Evolutionary conservation across 73 alveolate genomes (phyloP).

Genomic region (Stentor coeruleus): DNA sequence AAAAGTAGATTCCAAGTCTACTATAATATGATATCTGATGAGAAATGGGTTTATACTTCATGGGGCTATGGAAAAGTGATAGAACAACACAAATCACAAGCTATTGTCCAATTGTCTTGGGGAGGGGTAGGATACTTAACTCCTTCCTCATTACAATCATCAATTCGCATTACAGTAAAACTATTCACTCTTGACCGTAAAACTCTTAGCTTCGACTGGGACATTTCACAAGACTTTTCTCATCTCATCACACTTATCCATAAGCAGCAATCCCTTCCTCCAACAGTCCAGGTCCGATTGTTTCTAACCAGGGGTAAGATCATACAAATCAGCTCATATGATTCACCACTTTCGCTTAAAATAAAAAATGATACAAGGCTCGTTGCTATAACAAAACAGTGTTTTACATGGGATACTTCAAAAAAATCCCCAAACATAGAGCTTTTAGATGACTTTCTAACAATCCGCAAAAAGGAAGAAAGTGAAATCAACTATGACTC

Average conservation of each 20-base stretch:
- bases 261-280: background rate
- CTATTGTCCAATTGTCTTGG: background rate
- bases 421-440: constrained; percentile 32
- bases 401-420: constrained; percentile 33
- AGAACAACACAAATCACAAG: background rate
- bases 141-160: background rate
- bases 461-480: constrained; percentile 33
- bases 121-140: background rate
- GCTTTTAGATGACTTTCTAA: constrained; percentile 26
- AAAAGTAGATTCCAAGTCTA: no score
- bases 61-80: constrained; percentile 2
- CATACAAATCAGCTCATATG: background rate
- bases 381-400: background rate
- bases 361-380: background rate
- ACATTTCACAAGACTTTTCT: background rate
- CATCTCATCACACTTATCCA: background rate
- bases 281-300: background rate
- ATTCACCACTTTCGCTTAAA: background rate
- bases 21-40: background rate
- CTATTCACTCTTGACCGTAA: background rate
- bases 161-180: background rate
- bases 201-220: background rate
- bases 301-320: constrained; percentile 11
- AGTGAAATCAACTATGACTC: constrained; percentile 33
- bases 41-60: constrained; percentile 6